These are phyloP conservation scores for Saitozyma sp. DNA, from an alignment of 768 basidiomycete species.

Conservation along the genomic window DNA sequence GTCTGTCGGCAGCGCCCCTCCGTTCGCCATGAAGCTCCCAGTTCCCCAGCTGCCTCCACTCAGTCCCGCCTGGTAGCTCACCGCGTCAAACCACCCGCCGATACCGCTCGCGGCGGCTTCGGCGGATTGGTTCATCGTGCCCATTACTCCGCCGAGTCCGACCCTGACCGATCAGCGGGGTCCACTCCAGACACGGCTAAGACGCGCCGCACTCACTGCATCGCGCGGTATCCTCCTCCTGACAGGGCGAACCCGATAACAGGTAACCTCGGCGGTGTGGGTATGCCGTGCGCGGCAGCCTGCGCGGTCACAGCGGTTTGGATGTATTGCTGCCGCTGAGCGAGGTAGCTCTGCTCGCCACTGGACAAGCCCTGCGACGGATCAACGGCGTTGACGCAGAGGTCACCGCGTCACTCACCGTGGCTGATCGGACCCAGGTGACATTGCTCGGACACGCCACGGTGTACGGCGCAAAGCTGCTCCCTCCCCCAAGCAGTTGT, in stretches of 20 bases:
- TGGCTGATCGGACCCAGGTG: too few species aligned
- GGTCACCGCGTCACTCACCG: too few species aligned
- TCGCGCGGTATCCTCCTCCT: slow-evolving; percentile 70
- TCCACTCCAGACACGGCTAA: slow-evolving; percentile 32
- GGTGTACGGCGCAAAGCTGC: too few species aligned
- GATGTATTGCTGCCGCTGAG: slow-evolving; percentile 20
- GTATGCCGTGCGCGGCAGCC: slow-evolving; percentile 24
- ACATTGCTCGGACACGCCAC: too few species aligned
- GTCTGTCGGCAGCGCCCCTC: slow-evolving; percentile 36
- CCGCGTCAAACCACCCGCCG: slow-evolving; percentile 69
- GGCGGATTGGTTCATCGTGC: slow-evolving; percentile 61
- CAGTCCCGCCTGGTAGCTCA: slow-evolving; percentile 67
- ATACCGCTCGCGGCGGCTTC: slow-evolving; percentile 61
- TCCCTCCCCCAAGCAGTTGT: too few species aligned
- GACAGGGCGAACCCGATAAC: slow-evolving; percentile 58
- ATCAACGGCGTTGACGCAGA: too few species aligned
- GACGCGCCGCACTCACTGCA: slow-evolving; percentile 61
- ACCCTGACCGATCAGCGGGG: slow-evolving; percentile 15
- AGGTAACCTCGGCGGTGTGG: slow-evolving; percentile 40
- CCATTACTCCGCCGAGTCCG: slow-evolving; percentile 35
- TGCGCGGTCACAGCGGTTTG: slow-evolving; percentile 27
- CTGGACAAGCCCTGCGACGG: slow-evolving; percentile 16
- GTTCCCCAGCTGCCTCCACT: slow-evolving; percentile 51
- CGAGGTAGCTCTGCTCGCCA: slow-evolving; percentile 33
- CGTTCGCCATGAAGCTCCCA: slow-evolving; percentile 57